A percentile compares a stretch with the other conserved stretches of the same genome.
Evolutionary conservation across 768 basidiomycete species (phyloP).

Genomic region (Xerocomellus intermedius): DNA sequence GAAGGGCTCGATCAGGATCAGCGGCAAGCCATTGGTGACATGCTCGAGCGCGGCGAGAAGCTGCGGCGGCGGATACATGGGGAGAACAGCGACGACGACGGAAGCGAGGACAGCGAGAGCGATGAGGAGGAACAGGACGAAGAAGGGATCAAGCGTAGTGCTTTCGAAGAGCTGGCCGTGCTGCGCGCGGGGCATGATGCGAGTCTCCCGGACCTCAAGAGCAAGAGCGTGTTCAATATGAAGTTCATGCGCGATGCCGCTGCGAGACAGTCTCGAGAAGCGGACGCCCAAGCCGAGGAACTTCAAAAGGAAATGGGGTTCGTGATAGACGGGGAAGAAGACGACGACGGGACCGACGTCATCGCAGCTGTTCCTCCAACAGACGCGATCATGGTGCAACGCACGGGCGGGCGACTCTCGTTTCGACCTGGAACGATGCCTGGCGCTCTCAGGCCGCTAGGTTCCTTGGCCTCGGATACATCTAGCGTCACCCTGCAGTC

Average conservation of each 20-base stretch:
- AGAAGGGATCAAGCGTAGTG: constrained; percentile 55
- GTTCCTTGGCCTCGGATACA: constrained; percentile 48
- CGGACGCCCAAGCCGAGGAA: constrained; percentile 65
- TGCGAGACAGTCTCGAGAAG: constrained; percentile 56
- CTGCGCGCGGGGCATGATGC: constrained; percentile 43
- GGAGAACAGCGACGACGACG: constrained; percentile 55
- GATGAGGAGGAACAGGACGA: constrained; percentile 38
- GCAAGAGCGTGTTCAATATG: constrained; percentile 86
- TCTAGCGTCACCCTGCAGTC: constrained; percentile 72
- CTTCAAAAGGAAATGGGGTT: constrained; percentile 68
- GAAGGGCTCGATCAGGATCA: constrained; percentile 67
- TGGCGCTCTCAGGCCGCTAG: constrained; percentile 19
- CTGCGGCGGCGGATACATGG: constrained; percentile 76
- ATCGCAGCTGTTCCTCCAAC: constrained; percentile 31
- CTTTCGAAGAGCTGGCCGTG: constrained; percentile 73
- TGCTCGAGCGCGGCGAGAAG: constrained; percentile 81
- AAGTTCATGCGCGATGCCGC: constrained; percentile 98
- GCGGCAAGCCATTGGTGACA: constrained; percentile 73
- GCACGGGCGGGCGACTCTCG: constrained; percentile 65
- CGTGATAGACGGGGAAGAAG: constrained; percentile 33
- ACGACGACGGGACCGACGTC: constrained; percentile 28
- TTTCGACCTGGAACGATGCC: constrained; percentile 51
- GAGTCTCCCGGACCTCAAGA: constrained; percentile 30
- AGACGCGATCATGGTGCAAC: constrained; percentile 42
- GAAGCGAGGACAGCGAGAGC: constrained; percentile 44